Evolutionary conservation across 2,329 filamentous ascomycete genomes (phyloP).

Genomic region (Ophiocordyceps unilateralis): DNA sequence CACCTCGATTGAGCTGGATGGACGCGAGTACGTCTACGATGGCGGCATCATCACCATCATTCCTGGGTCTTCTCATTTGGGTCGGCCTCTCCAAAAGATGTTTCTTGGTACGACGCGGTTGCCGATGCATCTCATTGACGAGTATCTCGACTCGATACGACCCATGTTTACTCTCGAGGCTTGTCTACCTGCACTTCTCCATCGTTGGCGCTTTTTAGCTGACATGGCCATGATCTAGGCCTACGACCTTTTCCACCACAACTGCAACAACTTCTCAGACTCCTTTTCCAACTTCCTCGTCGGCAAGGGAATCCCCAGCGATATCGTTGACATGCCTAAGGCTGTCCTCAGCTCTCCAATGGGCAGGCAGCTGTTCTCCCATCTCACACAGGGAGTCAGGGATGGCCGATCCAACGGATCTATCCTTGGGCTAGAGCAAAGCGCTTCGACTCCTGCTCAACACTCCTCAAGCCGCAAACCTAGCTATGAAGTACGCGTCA

Average conservation of each 20-base stretch:
- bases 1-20: conserved; percentile 70
- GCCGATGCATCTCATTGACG: conserved; percentile 63
- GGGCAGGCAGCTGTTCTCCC: conserved; percentile 72
- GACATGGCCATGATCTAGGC: conserved; percentile 29
- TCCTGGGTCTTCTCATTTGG: conserved; percentile 75
- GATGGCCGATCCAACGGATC: conserved; percentile 31
- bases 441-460: conserved; percentile 8
- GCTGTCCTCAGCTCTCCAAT: conserved; percentile 75
- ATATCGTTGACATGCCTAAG: conserved; percentile 73
- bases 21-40: conserved; percentile 83
- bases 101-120: conserved; percentile 61
- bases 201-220: background rate
- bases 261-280: conserved; percentile 96
- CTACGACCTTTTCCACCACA: conserved; percentile 80
- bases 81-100: conserved; percentile 60
- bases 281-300: conserved; percentile 81
- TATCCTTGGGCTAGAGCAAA: conserved; percentile 33
- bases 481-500: conserved; percentile 34
- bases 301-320: conserved; percentile 71
- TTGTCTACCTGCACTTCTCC: conserved; percentile 1
- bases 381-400: conserved; percentile 36
- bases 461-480: background rate
- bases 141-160: conserved; percentile 74
- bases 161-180: conserved; percentile 69
- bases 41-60: conserved; percentile 67